These are phyloP conservation scores for Botrytis elliptica DNA, from an alignment of 2,329 filamentous ascomycete species.

Conservation along the genomic window DNA sequence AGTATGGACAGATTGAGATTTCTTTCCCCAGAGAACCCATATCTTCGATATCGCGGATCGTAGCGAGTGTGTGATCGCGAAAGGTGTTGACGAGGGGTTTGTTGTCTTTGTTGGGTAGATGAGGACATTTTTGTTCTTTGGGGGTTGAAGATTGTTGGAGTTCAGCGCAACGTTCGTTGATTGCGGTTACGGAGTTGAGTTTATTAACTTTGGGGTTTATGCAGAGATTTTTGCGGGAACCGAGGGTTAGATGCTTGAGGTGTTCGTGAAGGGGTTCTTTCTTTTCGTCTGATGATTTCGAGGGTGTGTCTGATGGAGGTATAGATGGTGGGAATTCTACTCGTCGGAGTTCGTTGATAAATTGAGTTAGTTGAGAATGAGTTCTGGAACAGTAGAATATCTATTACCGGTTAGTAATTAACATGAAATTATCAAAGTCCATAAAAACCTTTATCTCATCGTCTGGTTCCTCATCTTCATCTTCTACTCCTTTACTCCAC, in stretches of 20 bases:
- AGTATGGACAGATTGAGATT: constrained; percentile 87
- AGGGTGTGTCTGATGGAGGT: constrained; percentile 40
- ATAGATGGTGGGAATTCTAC: constrained; percentile 62
- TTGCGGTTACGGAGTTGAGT: constrained; percentile 70
- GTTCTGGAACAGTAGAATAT: constrained; percentile 73
- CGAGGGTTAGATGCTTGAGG: constrained; percentile 65
- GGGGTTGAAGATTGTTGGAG: constrained; percentile 70
- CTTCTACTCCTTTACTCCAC: constrained; percentile 38
- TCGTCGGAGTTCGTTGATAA: constrained; percentile 64
- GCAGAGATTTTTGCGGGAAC: constrained; percentile 71
- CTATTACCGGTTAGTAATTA: constrained; percentile 29
- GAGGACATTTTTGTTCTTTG: constrained; percentile 69
- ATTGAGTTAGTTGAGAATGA: constrained; percentile 71
- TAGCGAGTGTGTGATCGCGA: constrained; percentile 79
- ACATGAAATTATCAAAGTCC: background rate
- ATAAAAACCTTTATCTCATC: constrained; percentile 54
- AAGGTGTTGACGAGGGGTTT: constrained; percentile 73
- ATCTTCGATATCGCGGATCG: constrained; percentile 91
- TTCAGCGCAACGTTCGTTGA: constrained; percentile 91
- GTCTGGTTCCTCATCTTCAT: constrained; percentile 50
- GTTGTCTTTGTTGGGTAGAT: constrained; percentile 75
- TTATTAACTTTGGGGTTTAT: constrained; percentile 81
- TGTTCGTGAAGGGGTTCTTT: constrained; percentile 46
- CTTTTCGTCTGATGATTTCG: constrained; percentile 27
- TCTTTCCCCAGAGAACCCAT: constrained; percentile 74